Evolutionary conservation across 2,329 filamentous ascomycete species (phyloP).

Genomic region (Ophiostoma pallidulum): DNA sequence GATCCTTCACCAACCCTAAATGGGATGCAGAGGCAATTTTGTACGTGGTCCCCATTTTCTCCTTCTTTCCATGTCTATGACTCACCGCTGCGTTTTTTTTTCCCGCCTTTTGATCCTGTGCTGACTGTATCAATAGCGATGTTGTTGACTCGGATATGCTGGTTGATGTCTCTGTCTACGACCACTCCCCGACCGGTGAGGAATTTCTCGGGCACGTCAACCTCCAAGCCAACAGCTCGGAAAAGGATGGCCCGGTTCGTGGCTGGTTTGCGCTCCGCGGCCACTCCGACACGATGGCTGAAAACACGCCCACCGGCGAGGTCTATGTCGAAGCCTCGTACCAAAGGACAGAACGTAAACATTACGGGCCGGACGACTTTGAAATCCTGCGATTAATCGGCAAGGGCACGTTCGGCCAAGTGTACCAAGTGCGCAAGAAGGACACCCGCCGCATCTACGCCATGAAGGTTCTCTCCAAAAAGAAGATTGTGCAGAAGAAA

Average conservation of each 20-base stretch:
- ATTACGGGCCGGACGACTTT: conserved; percentile 92
- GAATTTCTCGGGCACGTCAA: conserved; percentile 87
- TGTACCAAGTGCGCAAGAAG: conserved; percentile 96
- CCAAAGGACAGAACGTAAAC: conserved; percentile 78
- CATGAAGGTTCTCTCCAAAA: conserved; percentile 99
- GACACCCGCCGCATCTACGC: conserved; percentile 94
- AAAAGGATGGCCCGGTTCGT: conserved; percentile 60
- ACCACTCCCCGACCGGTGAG: conserved; percentile 63
- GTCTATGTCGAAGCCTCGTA: conserved; percentile 81
- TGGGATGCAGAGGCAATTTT: conserved; percentile 96
- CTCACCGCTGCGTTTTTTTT: neutral
- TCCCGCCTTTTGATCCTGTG: neutral
- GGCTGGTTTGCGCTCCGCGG: conserved; percentile 80
- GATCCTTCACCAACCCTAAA: conserved; percentile 68
- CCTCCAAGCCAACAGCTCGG: conserved; percentile 57
- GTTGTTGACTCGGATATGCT: conserved; percentile 86
- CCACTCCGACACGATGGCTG: conserved; percentile 59
- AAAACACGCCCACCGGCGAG: conserved; percentile 74
- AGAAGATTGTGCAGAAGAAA: conserved; percentile 99
- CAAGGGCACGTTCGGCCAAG: conserved; percentile 96
- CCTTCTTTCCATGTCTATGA: neutral
- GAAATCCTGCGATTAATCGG: conserved; percentile 93
- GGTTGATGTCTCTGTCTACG: conserved; percentile 89
- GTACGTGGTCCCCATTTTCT: conserved; percentile 49
- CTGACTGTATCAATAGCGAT: conserved; percentile 48